Evolutionary conservation across 2,329 filamentous ascomycete genomes (phyloP).

Genomic region (Nemania sp.): DNA sequence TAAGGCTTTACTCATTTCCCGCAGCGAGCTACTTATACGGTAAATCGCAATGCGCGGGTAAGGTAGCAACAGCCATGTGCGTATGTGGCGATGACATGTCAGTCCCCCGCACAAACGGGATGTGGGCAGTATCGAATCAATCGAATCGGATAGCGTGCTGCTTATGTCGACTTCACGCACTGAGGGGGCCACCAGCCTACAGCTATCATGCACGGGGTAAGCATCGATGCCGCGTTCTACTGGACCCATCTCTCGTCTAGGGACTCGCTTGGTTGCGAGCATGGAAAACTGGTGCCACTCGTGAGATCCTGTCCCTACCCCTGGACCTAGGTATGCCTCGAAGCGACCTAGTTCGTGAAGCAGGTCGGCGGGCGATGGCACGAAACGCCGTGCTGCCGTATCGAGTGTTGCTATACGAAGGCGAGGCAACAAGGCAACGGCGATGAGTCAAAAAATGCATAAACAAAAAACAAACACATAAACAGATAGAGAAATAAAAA

Average conservation of each 20-base stretch:
- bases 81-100: not conserved
- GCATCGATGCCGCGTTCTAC: not conserved
- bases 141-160: not conserved
- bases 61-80: not conserved
- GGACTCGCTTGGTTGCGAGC: not conserved
- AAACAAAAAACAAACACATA: not conserved
- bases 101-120: not conserved
- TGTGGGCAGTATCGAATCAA: not conserved
- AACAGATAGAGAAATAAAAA: not conserved
- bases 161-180: not conserved
- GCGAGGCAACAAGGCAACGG: not conserved
- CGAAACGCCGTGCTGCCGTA: constrained; percentile 8
- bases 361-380: constrained; percentile 12
- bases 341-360: not conserved
- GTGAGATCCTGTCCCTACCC: not conserved
- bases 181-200: not conserved
- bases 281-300: not conserved
- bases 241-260: not conserved
- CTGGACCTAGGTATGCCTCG: not conserved
- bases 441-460: not conserved
- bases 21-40: not conserved
- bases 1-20: not conserved
- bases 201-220: not conserved
- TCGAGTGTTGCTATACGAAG: not conserved
- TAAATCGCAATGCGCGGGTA: not conserved